Evolutionary conservation across 257 asterid genomes (phyloP).

Genomic region (Solanum lycopersicoides): DNA sequence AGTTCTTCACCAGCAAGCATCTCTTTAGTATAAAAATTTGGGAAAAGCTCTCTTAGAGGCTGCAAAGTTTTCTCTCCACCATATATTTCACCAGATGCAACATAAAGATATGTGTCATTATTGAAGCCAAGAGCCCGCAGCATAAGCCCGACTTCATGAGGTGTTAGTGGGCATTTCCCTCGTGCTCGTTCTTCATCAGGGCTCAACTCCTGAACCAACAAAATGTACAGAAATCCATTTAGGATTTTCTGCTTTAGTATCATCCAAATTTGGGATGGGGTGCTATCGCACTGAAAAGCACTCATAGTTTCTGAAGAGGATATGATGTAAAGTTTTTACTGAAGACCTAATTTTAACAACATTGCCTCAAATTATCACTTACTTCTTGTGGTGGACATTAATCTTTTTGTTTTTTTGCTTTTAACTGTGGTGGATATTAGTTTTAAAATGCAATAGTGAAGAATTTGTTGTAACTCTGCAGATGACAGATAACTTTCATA

Average conservation of each 20-base stretch:
- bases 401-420: neutral
- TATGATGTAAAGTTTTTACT: neutral
- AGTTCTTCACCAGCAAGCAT: conserved; percentile 78
- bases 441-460: neutral
- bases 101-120: conserved; percentile 71
- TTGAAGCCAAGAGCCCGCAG: conserved; percentile 89
- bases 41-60: conserved; percentile 92
- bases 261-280: neutral
- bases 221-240: neutral
- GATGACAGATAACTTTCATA: neutral
- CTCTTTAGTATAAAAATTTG: conserved; percentile 91
- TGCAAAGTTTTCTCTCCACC: conserved; percentile 96
- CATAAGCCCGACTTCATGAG: conserved; percentile 94
- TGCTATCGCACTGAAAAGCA: neutral
- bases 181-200: conserved; percentile 94
- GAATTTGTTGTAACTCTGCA: neutral
- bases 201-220: conserved; percentile 53
- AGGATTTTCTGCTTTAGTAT: neutral
- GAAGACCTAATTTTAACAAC: neutral
- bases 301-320: neutral
- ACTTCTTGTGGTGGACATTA: neutral
- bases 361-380: neutral
- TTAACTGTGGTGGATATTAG: neutral
- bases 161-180: conserved; percentile 98
- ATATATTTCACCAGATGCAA: conserved; percentile 98